phyloP scores from a whole-genome alignment of 768 basidiomycete genomes.

The Antrodiella citrinella region DNA sequence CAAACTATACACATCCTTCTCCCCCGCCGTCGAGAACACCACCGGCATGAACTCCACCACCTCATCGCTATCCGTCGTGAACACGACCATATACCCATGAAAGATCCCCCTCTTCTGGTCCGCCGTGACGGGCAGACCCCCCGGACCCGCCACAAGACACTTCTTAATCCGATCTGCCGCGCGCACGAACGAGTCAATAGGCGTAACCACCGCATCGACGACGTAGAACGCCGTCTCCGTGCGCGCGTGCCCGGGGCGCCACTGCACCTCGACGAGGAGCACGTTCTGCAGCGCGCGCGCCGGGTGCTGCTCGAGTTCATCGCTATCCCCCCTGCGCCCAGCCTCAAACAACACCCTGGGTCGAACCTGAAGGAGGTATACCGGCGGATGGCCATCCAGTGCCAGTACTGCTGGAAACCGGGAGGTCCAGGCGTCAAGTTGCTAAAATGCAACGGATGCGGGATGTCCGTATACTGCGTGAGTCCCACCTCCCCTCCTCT shows the following conservation, averaged over 20 bases:
- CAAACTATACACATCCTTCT: not conserved
- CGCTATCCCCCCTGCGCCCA: no score
- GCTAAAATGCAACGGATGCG: not conserved
- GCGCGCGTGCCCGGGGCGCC: not conserved
- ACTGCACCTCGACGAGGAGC: not conserved
- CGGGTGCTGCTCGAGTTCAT: not conserved
- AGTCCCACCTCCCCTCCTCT: not conserved
- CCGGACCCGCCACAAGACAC: not conserved
- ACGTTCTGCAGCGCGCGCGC: not conserved
- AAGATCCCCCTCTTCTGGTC: not conserved
- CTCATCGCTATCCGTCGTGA: not conserved
- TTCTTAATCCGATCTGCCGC: not conserved
- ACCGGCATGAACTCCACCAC: not conserved
- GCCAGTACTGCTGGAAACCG: not conserved
- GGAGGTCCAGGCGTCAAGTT: not conserved
- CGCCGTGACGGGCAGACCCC: not conserved
- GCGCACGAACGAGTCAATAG: not conserved
- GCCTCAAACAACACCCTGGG: no score
- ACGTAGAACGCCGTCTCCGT: slow-evolving; percentile 1
- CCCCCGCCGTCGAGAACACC: not conserved
- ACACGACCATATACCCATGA: not conserved
- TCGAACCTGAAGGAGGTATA: not conserved
- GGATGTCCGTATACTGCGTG: not conserved
- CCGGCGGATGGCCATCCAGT: not conserved
- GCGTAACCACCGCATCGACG: not conserved